Evolutionary conservation across 106 monocot species (phyloP), one percentile per base, ranked within the genome.

Genomic region (Posidonia australis): DNA sequence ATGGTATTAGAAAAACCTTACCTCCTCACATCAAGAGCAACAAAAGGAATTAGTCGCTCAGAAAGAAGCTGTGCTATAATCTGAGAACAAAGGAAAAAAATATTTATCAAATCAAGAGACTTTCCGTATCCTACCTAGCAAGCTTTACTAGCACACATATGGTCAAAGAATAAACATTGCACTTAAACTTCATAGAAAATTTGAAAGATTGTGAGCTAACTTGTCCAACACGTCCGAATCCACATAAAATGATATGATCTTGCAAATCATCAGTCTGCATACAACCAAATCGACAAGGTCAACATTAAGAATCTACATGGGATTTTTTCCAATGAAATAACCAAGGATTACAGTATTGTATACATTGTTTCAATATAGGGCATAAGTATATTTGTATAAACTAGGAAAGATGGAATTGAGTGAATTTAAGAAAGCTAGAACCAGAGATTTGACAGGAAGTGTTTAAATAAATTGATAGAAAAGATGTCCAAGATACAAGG

Each of bases 171-270:
- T 4, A 36, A 36, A 36, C 7, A 36, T 36, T n/a, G n/a, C n/a
- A n/a, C 36, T 36, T 36, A 7, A 36, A 36, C 36, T 49, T 7
- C 13, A 49, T 4, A 17, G 49, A 10, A 17, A 25, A 26, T 6
- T 64, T 46, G 9, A 49, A 66, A 36, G 13, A 25, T 55, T 21
- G 56, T 47, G 31, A 56, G 56, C 1, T n/a, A 22, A 96, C 96
- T 90, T 96, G 96, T 4, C 96, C 96, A 80, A 90, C 96, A 60
- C 96, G 86, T 26, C 96, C 96, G 81, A 96, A 90, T 58, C 96
- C 96, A 74, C 90, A 96, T 69, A 96, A 78, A 62, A 96, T 96
- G 59, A 96, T 96, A 64, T 96, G 96, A 71, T 90, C 96, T 81
- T 96, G 96, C 72, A 96, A 69, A 71, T 96, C 96, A 77, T 96